Percentiles rank a stretch among this genome's conserved stretches.
Conservation (phyloP, 768 basidiomycete genomes). For the Panaeolus papilionaceus region DNA sequence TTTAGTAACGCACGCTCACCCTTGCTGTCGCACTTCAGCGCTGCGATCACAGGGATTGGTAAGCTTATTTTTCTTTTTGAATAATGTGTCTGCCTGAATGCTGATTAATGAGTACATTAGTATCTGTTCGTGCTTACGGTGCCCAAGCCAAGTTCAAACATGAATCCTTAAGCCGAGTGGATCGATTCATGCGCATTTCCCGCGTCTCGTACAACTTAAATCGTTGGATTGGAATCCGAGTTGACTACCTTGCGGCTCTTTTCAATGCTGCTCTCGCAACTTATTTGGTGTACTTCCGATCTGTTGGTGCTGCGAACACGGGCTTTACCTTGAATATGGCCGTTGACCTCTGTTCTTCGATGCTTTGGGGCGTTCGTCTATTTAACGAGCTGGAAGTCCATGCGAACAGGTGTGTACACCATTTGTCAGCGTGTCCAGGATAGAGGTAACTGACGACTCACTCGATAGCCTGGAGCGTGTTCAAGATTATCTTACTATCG, state of each 20-base stretch:
- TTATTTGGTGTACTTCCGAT: constrained; percentile 56
- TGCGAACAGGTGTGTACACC: constrained; percentile 31
- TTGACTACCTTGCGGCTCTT: constrained; percentile 60
- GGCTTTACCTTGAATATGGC: constrained; percentile 67
- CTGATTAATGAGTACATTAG: constrained; percentile 27
- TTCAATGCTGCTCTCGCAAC: constrained; percentile 62
- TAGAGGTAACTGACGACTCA: constrained; percentile 41
- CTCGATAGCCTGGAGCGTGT: constrained; percentile 66
- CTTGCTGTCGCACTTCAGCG: constrained; percentile 28
- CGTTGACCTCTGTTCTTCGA: constrained; percentile 60
- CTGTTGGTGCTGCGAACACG: constrained; percentile 46
- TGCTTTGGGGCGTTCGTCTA: constrained; percentile 54
- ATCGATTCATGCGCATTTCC: constrained; percentile 55
- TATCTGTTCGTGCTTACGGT: constrained; percentile 68
- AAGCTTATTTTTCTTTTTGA: constrained; percentile 20
- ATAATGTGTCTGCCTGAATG: neutral
- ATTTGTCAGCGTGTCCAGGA: neutral
- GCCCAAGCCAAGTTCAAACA: constrained; percentile 54
- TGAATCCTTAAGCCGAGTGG: constrained; percentile 54
- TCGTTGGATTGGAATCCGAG: constrained; percentile 53
- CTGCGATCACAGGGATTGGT: constrained; percentile 60
- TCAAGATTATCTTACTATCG: constrained; percentile 64
- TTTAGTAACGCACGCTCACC: constrained; percentile 30
- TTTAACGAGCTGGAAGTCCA: constrained; percentile 53
- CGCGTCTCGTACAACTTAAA: constrained; percentile 56